phyloP scores from a whole-genome alignment of 2,329 filamentous ascomycete genomes.

The Sporothrix protearum region DNA sequence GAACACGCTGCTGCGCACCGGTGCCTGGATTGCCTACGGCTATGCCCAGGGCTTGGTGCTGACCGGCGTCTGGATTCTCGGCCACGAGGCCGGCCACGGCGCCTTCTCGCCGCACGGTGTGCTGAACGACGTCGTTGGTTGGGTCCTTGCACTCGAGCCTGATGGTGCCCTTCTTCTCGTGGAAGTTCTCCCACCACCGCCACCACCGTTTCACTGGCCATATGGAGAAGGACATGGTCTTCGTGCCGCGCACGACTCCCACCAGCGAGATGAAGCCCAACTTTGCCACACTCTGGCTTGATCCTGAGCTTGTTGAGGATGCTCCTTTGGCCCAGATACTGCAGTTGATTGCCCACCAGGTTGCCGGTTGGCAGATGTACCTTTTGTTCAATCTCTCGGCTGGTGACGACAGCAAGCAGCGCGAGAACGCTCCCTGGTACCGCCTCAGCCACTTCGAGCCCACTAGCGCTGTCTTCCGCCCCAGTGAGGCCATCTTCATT shows the following conservation, averaged over 20 bases:
- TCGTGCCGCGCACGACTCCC: constrained; percentile 79
- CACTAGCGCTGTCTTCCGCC: constrained; percentile 82
- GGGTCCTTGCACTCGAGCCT: constrained; percentile 84
- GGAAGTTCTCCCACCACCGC: constrained; percentile 98
- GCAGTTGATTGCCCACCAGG: constrained; percentile 68
- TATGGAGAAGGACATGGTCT: constrained; percentile 98
- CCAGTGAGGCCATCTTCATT: constrained; percentile 84
- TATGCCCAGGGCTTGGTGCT: constrained; percentile 86
- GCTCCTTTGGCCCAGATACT: constrained; percentile 55
- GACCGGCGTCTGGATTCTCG: constrained; percentile 92
- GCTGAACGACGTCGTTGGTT: constrained; percentile 91
- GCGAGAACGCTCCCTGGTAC: constrained; percentile 68
- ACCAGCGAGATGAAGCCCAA: constrained; percentile 83
- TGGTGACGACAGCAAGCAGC: constrained; percentile 85
- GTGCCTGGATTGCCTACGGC: constrained; percentile 63
- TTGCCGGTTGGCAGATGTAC: constrained; percentile 90
- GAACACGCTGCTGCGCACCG: constrained; percentile 61
- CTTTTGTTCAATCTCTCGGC: constrained; percentile 88
- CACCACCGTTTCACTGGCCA: constrained; percentile 99
- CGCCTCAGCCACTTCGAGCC: constrained; percentile 93
- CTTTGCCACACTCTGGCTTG: constrained; percentile 83
- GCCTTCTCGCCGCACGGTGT: constrained; percentile 86
- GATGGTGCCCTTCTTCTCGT: constrained; percentile 92
- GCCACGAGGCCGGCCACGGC: constrained; percentile 96
- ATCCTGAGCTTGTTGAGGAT: constrained; percentile 67